Conservation (phyloP, 441 rosid species). For the Codiaeum variegatum region DNA sequence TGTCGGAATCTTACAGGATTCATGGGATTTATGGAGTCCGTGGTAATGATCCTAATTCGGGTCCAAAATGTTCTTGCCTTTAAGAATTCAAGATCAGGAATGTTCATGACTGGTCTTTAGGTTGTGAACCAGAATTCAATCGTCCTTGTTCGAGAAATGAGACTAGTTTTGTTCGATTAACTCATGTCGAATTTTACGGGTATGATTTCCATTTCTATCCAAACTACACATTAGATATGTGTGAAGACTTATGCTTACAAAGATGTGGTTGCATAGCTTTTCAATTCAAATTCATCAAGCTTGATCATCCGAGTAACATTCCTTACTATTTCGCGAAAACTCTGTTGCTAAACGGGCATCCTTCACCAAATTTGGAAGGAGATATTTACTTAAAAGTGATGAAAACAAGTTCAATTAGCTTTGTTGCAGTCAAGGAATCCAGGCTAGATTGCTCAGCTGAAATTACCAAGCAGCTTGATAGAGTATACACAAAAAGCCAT, state of each 20-base stretch:
- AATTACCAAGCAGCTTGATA: background rate
- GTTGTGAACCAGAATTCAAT: constrained; percentile 13
- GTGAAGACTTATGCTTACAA: background rate
- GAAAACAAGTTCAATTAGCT: background rate
- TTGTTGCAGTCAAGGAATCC: background rate
- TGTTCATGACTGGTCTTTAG: constrained; percentile 1
- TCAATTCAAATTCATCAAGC: constrained; percentile 1
- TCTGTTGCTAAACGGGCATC: background rate
- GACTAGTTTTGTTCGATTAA: background rate
- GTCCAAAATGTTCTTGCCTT: constrained; percentile 7
- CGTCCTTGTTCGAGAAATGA: background rate
- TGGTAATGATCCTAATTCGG: background rate
- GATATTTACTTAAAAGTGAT: constrained; percentile 2
- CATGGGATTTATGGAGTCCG: constrained; percentile 3
- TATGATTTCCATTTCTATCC: background rate
- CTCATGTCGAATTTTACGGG: background rate
- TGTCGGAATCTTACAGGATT: background rate
- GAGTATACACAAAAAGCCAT: background rate
- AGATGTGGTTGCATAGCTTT: constrained; percentile 10
- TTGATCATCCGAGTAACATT: background rate
- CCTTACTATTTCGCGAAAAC: background rate
- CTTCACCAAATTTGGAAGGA: background rate
- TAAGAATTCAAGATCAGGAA: background rate
- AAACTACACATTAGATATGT: constrained; percentile 8
- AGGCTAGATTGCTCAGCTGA: background rate